Conservation (phyloP, 345 rosid species). For the Laguncularia racemosa region DNA sequence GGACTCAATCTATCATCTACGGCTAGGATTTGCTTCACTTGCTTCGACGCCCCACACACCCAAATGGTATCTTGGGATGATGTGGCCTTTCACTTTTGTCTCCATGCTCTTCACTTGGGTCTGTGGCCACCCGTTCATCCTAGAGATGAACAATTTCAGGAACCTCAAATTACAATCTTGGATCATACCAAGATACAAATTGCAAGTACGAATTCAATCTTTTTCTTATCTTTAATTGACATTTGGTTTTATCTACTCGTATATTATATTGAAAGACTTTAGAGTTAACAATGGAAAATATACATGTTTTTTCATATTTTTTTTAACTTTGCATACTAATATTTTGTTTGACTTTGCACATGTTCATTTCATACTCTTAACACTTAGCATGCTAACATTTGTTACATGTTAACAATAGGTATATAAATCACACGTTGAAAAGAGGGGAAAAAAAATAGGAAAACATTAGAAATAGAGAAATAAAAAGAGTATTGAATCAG, state of each 20-base stretch:
- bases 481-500: too few species aligned
- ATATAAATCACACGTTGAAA: too few species aligned
- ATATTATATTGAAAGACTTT: too few species aligned
- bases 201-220: constrained; percentile 19
- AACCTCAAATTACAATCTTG: constrained; percentile 32
- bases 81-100: constrained; percentile 30
- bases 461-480: too few species aligned
- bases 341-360: background rate
- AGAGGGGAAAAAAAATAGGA: too few species aligned
- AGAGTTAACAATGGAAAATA: too few species aligned
- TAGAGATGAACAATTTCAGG: constrained; percentile 24
- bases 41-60: constrained; percentile 27
- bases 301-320: too few species aligned
- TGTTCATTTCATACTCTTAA: too few species aligned
- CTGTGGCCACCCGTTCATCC: constrained; percentile 16
- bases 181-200: constrained; percentile 33
- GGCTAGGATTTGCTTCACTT: constrained; percentile 32
- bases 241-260: too few species aligned
- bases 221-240: too few species aligned
- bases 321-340: background rate
- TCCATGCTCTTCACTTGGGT: constrained; percentile 16
- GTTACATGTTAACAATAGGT: too few species aligned
- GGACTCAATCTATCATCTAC: constrained; percentile 36
- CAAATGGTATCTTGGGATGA: constrained; percentile 12
- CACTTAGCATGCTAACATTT: too few species aligned